Evolutionary conservation across 495 filamentous ascomycete species (phyloP).

Genomic region (Xylaria castorea): DNA sequence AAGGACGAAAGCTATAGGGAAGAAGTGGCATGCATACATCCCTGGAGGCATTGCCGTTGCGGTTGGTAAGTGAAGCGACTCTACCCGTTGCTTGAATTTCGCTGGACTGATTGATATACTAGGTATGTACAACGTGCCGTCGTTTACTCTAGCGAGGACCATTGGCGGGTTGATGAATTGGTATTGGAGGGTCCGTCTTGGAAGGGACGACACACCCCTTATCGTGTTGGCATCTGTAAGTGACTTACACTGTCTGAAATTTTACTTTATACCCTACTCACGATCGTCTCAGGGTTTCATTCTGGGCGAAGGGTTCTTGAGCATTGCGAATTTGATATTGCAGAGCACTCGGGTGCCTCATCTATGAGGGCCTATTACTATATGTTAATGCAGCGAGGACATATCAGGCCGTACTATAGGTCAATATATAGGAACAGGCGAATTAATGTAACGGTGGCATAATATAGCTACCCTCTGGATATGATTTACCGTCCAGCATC

Average conservation of each 20-base stretch:
- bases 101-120: slow-evolving; percentile 31
- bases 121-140: slow-evolving; percentile 97
- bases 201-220: slow-evolving; percentile 62
- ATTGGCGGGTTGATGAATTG: slow-evolving; percentile 85
- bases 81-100: neutral
- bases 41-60: slow-evolving; percentile 96
- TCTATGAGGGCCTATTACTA: slow-evolving; percentile 51
- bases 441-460: neutral
- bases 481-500: slow-evolving; percentile 1
- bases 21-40: slow-evolving; percentile 64
- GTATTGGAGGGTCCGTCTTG: slow-evolving; percentile 70
- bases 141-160: slow-evolving; percentile 89
- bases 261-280: neutral
- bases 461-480: neutral
- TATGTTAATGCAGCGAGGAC: neutral
- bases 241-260: neutral
- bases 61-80: slow-evolving; percentile 62
- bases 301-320: slow-evolving; percentile 90
- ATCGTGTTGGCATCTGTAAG: slow-evolving; percentile 64
- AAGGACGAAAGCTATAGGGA: slow-evolving; percentile 61
- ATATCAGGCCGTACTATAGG: neutral
- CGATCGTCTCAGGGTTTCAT: slow-evolving; percentile 70
- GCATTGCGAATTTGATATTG: slow-evolving; percentile 87
- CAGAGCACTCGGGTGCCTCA: slow-evolving; percentile 82
- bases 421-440: neutral